Evolutionary conservation across 371 early-diverging fungal species (phyloP), one percentile per base, ranked within the genome.

Genomic region (Coemansia sp.): DNA sequence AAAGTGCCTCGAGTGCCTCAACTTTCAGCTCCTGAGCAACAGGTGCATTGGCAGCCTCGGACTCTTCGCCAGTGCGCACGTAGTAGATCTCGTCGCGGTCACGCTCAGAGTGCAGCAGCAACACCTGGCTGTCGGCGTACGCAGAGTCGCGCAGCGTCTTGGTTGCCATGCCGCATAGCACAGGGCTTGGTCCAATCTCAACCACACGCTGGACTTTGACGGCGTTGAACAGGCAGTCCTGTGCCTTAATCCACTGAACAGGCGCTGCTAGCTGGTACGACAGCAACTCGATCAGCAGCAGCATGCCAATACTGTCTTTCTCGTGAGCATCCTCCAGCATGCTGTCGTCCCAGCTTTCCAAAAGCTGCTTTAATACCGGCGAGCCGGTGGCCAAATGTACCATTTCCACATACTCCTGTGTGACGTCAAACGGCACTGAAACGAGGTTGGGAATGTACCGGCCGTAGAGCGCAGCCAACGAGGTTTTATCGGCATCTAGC

Each of bases 371-470:
- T 9, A 94, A 81, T 57, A 85, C 84, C 55, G 85, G 81, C 31
- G 90, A 90, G 55, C 86, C 81, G 31, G 95, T 94, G 59, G 84
- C 77, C 39, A 82, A 77, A 76, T 86, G 84, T 20, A 94, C 93
- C 54, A 82, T 81, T 65, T 88, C 84, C 61, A 95, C 84, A 82
- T 95, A 95, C 33, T 80, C 82, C 82, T 86, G 87, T 38, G 85
- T 81, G 33, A 92, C 82, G 63, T 85, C 84, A 84, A 95, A 95
- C 39, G 94, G 94, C 67, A 84, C 76, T 52, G 93, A 95, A 48
- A 94, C 93, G 81, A 97, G 82, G 84, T 95, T 97, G 61, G 97
- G 97, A 72, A 95, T 94, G 78, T 95, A 97, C 78, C 89, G 90
- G 65, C 81, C 84, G 52, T 84, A 77, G 55, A 96, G 83, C 53